Base-by-base conservation (phyloP, 2,329 filamentous ascomycete genomes). In the Colletotrichum sp. region DNA sequence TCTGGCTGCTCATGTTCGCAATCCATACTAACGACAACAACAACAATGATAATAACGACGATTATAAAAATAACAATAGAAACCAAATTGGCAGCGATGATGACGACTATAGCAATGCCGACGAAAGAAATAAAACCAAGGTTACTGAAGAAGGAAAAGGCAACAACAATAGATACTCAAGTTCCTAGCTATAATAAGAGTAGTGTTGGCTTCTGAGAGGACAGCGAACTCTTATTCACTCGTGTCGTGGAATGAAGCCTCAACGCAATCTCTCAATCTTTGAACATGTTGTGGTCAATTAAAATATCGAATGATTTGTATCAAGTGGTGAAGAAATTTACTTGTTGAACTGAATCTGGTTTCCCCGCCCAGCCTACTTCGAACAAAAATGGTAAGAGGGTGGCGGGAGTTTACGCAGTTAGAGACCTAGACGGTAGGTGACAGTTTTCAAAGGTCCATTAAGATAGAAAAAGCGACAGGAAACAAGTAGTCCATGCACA, bases 391-490 rank as follows among this genome's bases (percentile, higher is more conserved):
- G 39, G 39, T n/a, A 6, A 1, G 1, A 4, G 9, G 39, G 2
- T 12, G 39, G 2, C 18, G 39, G 18, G 39, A 0, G 39, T 48
- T 48, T 48, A 48, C 39, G 1, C 39, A n/a, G 39, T n/a, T 21
- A n/a, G 5, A 48, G 1, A n/a, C 39, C n/a, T n/a, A n/a, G n/a
- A n/a, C n/a, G n/a, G 39, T 4, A 48, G 39, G 9, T 21, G 39
- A 48, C 18, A n/a, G 18, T 48, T 48, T n/a, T 48, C 0, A 2
- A 1, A n/a, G 18, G 18, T 48, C 0, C 39, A 48, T n/a, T 0
- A 2, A n/a, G 18, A 48, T 48, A 3, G 0, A n/a, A 0, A 48
- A 7, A n/a, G 39, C 18, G 39, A 48, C 39, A 48, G 18, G 39
- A 48, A 48, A 48, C 43, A 52, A 4, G 43, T 3, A 52, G 28